Conservation (phyloP, 148 eudicot species). For the Chenopodium album region DNA sequence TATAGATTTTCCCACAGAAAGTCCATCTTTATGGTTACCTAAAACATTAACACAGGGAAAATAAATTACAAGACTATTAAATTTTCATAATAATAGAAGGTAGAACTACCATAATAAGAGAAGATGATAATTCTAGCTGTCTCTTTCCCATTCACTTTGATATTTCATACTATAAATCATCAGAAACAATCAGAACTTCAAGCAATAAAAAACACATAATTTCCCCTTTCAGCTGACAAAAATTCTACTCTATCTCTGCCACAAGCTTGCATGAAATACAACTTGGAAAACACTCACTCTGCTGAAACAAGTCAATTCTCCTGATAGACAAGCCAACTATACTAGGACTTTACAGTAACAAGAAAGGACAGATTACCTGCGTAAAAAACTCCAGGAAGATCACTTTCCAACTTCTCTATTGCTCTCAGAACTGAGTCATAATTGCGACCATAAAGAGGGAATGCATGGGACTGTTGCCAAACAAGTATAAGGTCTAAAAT, state of each 20-base stretch:
- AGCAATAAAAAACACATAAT: neutral
- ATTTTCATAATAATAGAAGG: neutral
- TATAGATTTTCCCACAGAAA: conserved; percentile 92
- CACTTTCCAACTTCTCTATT: conserved; percentile 78
- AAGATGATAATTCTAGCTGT: neutral
- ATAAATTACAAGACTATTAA: neutral
- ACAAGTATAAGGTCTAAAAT: neutral
- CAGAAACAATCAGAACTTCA: neutral
- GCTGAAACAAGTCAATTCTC: neutral
- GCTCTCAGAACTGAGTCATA: conserved; percentile 67
- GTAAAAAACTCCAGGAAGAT: conserved; percentile 87
- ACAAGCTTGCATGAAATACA: neutral
- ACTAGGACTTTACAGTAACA: neutral
- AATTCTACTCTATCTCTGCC: neutral
- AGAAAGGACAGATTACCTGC: conserved; percentile 55
- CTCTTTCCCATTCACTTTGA: neutral
- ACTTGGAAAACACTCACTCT: neutral
- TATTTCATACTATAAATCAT: neutral
- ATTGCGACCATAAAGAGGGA: conserved; percentile 78
- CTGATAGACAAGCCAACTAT: neutral
- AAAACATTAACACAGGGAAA: neutral
- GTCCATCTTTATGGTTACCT: conserved; percentile 95
- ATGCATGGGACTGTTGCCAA: conserved; percentile 76
- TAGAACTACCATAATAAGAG: neutral
- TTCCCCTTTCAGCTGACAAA: neutral